Conservation (phyloP, 2,329 filamentous ascomycete genomes). For the Trichoderma brevicompactum region DNA sequence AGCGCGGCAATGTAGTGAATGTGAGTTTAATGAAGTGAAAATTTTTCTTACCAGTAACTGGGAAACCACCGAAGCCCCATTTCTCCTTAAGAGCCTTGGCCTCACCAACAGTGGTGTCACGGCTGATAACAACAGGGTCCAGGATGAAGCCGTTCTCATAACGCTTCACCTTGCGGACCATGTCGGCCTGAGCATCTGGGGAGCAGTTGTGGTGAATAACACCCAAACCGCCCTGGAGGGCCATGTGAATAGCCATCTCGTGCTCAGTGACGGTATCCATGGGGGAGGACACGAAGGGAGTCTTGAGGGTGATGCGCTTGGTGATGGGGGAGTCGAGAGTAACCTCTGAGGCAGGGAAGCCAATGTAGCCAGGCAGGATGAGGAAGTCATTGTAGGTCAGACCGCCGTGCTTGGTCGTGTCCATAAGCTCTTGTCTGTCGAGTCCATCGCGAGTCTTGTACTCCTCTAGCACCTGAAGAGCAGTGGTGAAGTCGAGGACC, state of each 20-base stretch:
- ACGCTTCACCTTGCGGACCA: constrained; percentile 98
- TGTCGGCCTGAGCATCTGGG: constrained; percentile 94
- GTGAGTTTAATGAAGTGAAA: constrained; percentile 27
- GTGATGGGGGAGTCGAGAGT: constrained; percentile 88
- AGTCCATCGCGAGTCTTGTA: constrained; percentile 85
- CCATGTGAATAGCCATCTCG: constrained; percentile 99
- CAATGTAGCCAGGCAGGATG: constrained; percentile 94
- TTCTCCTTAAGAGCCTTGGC: constrained; percentile 92
- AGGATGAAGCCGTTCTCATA: constrained; percentile 99
- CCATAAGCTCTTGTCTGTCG: constrained; percentile 81
- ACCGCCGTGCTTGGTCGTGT: constrained; percentile 89
- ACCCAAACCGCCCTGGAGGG: constrained; percentile 82
- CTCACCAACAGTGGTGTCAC: constrained; percentile 85
- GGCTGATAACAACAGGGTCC: constrained; percentile 90
- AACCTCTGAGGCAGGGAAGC: constrained; percentile 91
- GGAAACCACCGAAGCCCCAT: constrained; percentile 98
- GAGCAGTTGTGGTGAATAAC: constrained; percentile 99
- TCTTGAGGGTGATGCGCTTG: constrained; percentile 94
- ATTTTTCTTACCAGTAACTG: constrained; percentile 85
- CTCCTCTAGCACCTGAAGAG: constrained; percentile 79
- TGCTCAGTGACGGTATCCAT: constrained; percentile 99
- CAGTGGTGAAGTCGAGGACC: constrained; percentile 74
- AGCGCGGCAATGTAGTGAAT: not conserved
- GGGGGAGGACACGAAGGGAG: constrained; percentile 93
- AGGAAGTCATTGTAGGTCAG: constrained; percentile 99